Evolutionary conservation across 2,329 filamentous ascomycete species (phyloP).

Genomic region (Parasarocladium wereldwijsianum): DNA sequence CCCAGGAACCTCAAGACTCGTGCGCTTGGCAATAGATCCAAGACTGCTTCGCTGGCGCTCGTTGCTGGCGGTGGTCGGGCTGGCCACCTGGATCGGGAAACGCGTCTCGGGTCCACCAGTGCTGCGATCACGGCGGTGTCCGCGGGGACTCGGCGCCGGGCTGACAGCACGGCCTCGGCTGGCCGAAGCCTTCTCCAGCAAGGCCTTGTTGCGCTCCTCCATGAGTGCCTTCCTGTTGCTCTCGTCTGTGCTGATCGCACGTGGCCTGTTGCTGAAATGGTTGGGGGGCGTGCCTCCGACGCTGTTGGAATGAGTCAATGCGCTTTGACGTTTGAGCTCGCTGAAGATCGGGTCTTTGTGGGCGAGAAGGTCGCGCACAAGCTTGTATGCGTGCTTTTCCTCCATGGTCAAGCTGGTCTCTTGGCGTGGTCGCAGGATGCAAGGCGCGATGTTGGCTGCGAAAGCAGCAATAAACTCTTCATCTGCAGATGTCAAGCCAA

Average conservation of each 20-base stretch:
- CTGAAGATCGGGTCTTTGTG: conserved; percentile 94
- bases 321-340: conserved; percentile 82
- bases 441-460: conserved; percentile 63
- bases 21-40: conserved; percentile 39
- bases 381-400: conserved; percentile 80
- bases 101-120: conserved; percentile 58
- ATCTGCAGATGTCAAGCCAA: conserved; percentile 91
- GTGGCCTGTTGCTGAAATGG: conserved; percentile 41
- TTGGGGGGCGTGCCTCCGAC: conserved; percentile 12
- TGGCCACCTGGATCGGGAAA: conserved; percentile 62
- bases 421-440: conserved; percentile 71
- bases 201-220: conserved; percentile 79
- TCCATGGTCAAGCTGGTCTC: conserved; percentile 91
- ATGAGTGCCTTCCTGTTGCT: conserved; percentile 86
- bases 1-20: conserved; percentile 72
- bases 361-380: conserved; percentile 81
- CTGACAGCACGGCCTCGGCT: conserved; percentile 60
- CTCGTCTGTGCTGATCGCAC: conserved; percentile 89
- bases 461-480: conserved; percentile 69
- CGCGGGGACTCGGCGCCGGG: conserved; percentile 45
- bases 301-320: conserved; percentile 50
- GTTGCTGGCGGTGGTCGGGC: conserved; percentile 34
- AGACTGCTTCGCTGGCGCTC: conserved; percentile 36
- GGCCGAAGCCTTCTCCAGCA: conserved; percentile 51
- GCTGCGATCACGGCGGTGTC: conserved; percentile 68